These are phyloP conservation scores for Hura crepitans DNA, from an alignment of 441 rosid genomes.

Conservation along the genomic window DNA sequence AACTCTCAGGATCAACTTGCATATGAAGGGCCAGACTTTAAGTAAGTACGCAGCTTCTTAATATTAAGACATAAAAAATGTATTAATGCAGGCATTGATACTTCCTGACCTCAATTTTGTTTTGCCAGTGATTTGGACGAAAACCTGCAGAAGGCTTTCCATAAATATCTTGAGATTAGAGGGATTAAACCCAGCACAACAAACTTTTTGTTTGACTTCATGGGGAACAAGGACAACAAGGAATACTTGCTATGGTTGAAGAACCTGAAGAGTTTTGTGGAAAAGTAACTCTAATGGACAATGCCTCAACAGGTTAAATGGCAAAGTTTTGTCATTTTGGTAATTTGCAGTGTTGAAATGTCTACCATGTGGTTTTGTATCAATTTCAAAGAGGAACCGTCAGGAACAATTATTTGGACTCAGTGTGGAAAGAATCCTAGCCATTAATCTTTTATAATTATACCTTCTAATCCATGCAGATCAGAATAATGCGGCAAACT, in stretches of 20 bases:
- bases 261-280: slow-evolving; percentile 51
- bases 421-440: background rate
- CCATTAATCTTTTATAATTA: too few species aligned
- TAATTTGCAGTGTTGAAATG: background rate
- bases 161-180: slow-evolving; percentile 63
- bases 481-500: background rate
- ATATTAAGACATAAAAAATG: background rate
- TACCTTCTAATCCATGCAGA: slow-evolving; percentile 4
- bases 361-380: background rate
- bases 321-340: background rate
- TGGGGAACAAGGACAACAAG: slow-evolving; percentile 51
- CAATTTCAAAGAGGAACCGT: background rate
- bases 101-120: slow-evolving; percentile 1
- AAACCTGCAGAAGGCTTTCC: slow-evolving; percentile 72
- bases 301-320: background rate
- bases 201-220: slow-evolving; percentile 51
- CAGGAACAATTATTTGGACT: background rate
- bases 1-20: slow-evolving; percentile 43
- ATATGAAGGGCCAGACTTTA: slow-evolving; percentile 69
- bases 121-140: slow-evolving; percentile 65
- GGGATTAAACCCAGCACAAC: slow-evolving; percentile 68
- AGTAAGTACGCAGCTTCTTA: slow-evolving; percentile 33
- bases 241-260: slow-evolving; percentile 64
- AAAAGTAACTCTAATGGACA: slow-evolving; percentile 24
- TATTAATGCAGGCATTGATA: slow-evolving; percentile 6